These are phyloP conservation scores for Colletotrichum tabaci DNA, from an alignment of 2,329 filamentous ascomycete genomes.

Conservation along the genomic window DNA sequence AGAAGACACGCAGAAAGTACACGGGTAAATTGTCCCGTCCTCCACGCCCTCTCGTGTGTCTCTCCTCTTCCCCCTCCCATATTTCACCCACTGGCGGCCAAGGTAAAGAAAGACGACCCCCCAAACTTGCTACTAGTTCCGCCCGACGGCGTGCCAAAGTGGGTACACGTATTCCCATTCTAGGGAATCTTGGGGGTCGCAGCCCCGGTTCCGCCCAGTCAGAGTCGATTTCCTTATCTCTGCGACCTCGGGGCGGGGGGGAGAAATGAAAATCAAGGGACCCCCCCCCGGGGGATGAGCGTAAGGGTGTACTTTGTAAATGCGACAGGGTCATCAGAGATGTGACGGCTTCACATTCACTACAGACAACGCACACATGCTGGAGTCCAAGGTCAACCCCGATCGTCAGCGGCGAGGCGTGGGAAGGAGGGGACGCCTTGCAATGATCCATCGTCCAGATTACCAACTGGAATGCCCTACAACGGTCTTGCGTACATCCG, in stretches of 20 bases:
- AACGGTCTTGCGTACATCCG: slow-evolving; percentile 19
- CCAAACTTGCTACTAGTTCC: slow-evolving; percentile 14
- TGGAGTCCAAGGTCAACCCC: not conserved
- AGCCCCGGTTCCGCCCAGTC: slow-evolving; percentile 18
- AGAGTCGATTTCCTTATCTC: slow-evolving; percentile 36
- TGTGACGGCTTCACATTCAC: not conserved
- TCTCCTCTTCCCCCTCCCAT: too few relatives aligned
- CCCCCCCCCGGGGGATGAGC: not conserved
- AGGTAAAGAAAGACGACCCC: not conserved
- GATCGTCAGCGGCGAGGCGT: not conserved
- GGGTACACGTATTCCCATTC: slow-evolving; percentile 4
- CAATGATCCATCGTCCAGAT: not conserved
- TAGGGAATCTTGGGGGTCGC: slow-evolving; percentile 1
- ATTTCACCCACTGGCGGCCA: not conserved
- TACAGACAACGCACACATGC: too few relatives aligned
- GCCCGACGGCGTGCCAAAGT: slow-evolving; percentile 32
- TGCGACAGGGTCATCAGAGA: not conserved
- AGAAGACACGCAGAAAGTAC: not conserved
- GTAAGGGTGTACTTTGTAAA: not conserved
- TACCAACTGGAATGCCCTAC: slow-evolving; percentile 12
- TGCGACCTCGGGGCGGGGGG: slow-evolving; percentile 34
- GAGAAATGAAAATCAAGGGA: slow-evolving; percentile 6
- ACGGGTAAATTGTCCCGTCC: not conserved
- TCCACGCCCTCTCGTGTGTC: not conserved
- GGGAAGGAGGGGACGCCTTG: not conserved